phyloP scores from a whole-genome alignment of 2,329 filamentous ascomycete genomes.

The Ophiostoma populinum region DNA sequence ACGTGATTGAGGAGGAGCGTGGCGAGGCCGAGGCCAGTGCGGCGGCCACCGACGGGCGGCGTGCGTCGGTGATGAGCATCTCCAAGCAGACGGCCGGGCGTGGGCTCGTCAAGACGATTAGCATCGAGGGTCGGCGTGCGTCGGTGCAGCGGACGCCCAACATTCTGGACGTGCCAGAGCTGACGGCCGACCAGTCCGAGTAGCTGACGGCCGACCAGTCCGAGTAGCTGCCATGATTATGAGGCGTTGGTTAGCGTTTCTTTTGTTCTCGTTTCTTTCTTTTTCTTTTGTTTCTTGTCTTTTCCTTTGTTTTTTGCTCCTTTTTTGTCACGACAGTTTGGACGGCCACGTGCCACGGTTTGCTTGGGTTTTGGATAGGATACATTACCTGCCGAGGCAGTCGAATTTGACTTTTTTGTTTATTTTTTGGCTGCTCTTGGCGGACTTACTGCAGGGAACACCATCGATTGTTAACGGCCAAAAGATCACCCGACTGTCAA shows the following conservation, averaged over 20 bases:
- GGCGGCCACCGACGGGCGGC: conserved; percentile 12
- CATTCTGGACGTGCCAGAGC: conserved; percentile 1
- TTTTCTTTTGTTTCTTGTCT: not conserved
- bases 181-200: not conserved
- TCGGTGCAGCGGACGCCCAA: not conserved
- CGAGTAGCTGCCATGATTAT: conserved; percentile 1
- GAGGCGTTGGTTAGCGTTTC: not conserved
- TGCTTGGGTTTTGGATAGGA: not conserved
- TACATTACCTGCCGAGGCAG: too few relatives aligned
- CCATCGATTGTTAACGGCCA: too few relatives aligned
- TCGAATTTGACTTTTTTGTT: too few relatives aligned
- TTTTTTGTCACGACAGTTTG: not conserved
- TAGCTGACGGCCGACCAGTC: too few relatives aligned
- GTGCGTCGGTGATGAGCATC: conserved; percentile 9
- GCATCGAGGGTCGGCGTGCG: not conserved
- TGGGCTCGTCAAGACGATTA: conserved; percentile 1
- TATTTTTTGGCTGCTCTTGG: too few relatives aligned
- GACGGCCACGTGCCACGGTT: too few relatives aligned
- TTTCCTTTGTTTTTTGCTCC: not conserved
- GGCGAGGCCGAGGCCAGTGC: conserved; percentile 13
- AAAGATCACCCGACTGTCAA: too few relatives aligned
- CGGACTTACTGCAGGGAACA: too few relatives aligned
- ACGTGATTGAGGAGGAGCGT: conserved; percentile 1
- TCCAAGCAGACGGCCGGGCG: not conserved
- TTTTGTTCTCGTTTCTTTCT: not conserved